Evolutionary conservation across 495 filamentous ascomycete species (phyloP).

Genomic region (Patellaria atrata): DNA sequence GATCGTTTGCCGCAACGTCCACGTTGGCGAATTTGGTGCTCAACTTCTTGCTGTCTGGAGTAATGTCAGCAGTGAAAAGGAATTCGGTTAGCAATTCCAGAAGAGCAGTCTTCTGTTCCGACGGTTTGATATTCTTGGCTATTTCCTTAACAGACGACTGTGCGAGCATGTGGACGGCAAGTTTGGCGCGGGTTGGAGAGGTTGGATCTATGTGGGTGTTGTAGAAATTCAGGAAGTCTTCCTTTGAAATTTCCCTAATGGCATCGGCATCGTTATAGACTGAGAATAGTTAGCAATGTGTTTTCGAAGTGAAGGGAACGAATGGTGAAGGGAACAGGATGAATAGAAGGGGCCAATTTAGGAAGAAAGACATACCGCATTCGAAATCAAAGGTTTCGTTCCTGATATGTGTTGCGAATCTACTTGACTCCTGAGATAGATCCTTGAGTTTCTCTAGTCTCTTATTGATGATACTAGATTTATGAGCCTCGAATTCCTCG

Average conservation of each 20-base stretch:
- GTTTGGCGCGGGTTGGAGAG: constrained; percentile 61
- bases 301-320: neutral
- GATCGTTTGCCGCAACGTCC: constrained; percentile 19
- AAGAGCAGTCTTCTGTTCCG: constrained; percentile 41
- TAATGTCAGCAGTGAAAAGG: constrained; percentile 37
- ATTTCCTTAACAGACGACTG: constrained; percentile 38
- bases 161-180: constrained; percentile 70
- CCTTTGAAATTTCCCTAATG: constrained; percentile 60
- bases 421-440: constrained; percentile 63
- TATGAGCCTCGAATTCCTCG: constrained; percentile 79
- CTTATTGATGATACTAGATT: constrained; percentile 78
- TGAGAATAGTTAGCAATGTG: constrained; percentile 26
- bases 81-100: constrained; percentile 35
- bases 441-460: constrained; percentile 88
- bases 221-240: constrained; percentile 69
- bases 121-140: constrained; percentile 24
- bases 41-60: constrained; percentile 32
- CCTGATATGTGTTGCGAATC: constrained; percentile 74
- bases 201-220: constrained; percentile 57
- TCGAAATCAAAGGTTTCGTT: constrained; percentile 85
- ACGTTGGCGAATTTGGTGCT: constrained; percentile 32
- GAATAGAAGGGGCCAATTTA: constrained; percentile 1
- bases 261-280: constrained; percentile 62
- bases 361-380: constrained; percentile 41
- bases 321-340: constrained; percentile 2